Evolutionary conservation across 2,329 filamentous ascomycete species (phyloP).

Genomic region (Mollisia scopiformis): DNA sequence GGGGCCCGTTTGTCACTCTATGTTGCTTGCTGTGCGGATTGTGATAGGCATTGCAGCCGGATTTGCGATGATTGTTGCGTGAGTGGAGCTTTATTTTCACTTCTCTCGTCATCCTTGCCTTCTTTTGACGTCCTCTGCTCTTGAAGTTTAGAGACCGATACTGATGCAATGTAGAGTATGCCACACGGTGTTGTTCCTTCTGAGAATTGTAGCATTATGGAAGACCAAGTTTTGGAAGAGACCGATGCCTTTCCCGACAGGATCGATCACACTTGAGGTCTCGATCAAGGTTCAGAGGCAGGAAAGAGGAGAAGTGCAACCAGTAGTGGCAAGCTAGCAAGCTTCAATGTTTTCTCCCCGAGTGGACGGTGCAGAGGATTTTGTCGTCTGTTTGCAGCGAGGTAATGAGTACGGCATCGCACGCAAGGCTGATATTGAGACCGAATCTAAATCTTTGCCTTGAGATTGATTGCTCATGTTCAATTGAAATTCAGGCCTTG

Average conservation of each 20-base stretch:
- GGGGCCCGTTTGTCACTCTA: neutral
- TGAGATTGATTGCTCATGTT: no score
- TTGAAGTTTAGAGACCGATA: neutral
- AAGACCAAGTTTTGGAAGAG: neutral
- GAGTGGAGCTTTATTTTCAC: neutral
- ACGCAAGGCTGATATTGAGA: no score
- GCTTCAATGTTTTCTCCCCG: no score
- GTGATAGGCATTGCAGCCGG: neutral
- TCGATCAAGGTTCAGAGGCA: constrained; percentile 1
- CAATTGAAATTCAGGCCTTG: no score
- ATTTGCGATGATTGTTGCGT: neutral
- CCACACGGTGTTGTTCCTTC: neutral
- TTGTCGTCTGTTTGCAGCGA: no score
- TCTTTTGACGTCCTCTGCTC: neutral
- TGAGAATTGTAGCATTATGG: neutral
- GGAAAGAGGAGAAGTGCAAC: neutral
- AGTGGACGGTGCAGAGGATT: no score
- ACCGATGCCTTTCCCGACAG: neutral
- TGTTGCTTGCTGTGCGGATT: neutral
- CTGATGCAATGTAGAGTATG: neutral
- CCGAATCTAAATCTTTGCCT: no score
- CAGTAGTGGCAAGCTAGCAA: neutral
- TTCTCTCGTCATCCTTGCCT: neutral
- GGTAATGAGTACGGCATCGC: neutral
- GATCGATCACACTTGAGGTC: neutral